Percentiles rank a stretch among this genome's conserved stretches.
These are phyloP conservation scores for Hypsizygus marmoreus DNA, from an alignment of 768 basidiomycete genomes.

Conservation along the genomic window DNA sequence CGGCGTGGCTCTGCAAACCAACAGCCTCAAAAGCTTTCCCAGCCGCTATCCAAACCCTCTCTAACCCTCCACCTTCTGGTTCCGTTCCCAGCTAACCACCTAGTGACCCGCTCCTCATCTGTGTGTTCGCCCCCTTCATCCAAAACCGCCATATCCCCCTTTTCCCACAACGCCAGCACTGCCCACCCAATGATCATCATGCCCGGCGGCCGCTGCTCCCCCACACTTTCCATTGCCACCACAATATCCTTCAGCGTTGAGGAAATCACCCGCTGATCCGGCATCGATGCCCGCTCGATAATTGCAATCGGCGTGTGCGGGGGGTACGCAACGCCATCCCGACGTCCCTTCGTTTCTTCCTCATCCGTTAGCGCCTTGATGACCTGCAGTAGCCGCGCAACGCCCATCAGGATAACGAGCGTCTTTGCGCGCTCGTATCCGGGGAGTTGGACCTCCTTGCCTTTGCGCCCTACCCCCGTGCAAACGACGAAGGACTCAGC, in stretches of 20 bases:
- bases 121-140: constrained; percentile 51
- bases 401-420: constrained; percentile 91
- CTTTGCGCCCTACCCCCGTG: constrained; percentile 89
- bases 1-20: no score
- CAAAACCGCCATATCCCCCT: constrained; percentile 71
- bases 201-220: constrained; percentile 91
- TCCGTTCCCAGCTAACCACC: constrained; percentile 61
- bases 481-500: constrained; percentile 89
- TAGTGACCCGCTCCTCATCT: constrained; percentile 49
- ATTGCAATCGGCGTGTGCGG: constrained; percentile 82
- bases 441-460: constrained; percentile 82
- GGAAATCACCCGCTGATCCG: constrained; percentile 84
- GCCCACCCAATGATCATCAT: constrained; percentile 97
- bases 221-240: constrained; percentile 67
- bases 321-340: constrained; percentile 63
- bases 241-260: constrained; percentile 77
- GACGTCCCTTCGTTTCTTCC: constrained; percentile 22
- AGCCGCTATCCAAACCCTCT: constrained; percentile 60
- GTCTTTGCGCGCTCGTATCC: constrained; percentile 84
- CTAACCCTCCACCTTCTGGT: constrained; percentile 57
- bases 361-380: constrained; percentile 55
- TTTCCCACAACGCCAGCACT: constrained; percentile 72
- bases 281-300: constrained; percentile 92
- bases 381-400: constrained; percentile 79
- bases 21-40: constrained; percentile 28